These are phyloP conservation scores for Russula emetica DNA, from an alignment of 768 basidiomycete species.

Conservation along the genomic window DNA sequence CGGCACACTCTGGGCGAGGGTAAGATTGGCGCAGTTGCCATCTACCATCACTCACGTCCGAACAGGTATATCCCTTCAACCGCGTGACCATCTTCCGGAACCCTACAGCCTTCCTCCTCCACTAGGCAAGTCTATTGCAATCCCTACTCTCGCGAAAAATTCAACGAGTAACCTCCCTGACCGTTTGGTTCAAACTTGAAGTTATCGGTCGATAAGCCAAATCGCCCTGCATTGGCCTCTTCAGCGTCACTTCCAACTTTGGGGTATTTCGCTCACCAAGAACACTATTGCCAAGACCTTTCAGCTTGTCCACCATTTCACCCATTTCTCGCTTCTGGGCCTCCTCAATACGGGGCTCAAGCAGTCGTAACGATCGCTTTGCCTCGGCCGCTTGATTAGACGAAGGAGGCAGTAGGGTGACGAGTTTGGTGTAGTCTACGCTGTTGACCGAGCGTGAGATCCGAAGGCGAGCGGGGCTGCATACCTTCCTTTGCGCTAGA, in stretches of 20 bases:
- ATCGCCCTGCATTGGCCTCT: conserved; percentile 56
- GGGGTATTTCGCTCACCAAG: conserved; percentile 52
- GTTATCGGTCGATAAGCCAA: conserved; percentile 92
- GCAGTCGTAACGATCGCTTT: conserved; percentile 43
- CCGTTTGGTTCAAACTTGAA: conserved; percentile 95
- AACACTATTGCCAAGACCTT: conserved; percentile 85
- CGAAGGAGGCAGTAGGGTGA: conserved; percentile 54
- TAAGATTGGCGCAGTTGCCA: conserved; percentile 35
- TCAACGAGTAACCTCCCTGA: conserved; percentile 94
- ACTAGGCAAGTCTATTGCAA: conserved; percentile 22
- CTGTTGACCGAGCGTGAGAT: neutral
- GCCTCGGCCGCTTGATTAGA: conserved; percentile 50
- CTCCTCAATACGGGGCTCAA: conserved; percentile 67
- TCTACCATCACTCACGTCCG: conserved; percentile 3
- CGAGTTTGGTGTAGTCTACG: conserved; percentile 74
- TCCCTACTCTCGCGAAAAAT: conserved; percentile 54
- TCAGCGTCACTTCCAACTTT: neutral
- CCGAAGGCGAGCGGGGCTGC: conserved; percentile 5
- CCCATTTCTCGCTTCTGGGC: conserved; percentile 83
- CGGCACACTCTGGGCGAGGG: conserved; percentile 62
- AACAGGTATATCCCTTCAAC: conserved; percentile 33
- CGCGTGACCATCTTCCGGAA: conserved; percentile 33
- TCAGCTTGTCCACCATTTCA: conserved; percentile 91
- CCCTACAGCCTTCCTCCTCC: conserved; percentile 33
- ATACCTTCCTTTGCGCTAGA: conserved; percentile 80